Evolutionary conservation across 2,329 filamentous ascomycete species (phyloP).

Genomic region (Plectosphaerella plurivora): DNA sequence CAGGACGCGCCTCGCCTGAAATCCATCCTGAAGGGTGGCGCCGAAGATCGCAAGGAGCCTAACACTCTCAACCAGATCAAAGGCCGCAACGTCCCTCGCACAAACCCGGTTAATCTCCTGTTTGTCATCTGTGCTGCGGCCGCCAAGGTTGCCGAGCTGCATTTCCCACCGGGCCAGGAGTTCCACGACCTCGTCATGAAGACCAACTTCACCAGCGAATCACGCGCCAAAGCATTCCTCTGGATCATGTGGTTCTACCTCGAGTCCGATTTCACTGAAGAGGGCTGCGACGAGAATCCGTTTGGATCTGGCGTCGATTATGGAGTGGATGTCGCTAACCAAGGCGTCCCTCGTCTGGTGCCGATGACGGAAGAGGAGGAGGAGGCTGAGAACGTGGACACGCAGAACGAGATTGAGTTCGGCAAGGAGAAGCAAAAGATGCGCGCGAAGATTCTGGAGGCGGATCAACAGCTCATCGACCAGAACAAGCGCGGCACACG

Average conservation of each 20-base stretch:
- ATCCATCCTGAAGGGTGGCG: constrained; percentile 94
- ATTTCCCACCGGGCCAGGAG: constrained; percentile 80
- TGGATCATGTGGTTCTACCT: constrained; percentile 99
- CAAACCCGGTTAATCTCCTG: constrained; percentile 95
- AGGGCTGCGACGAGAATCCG: constrained; percentile 84
- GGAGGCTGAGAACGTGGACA: constrained; percentile 69
- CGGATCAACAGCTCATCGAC: constrained; percentile 66
- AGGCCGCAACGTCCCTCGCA: constrained; percentile 60
- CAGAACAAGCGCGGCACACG: constrained; percentile 53
- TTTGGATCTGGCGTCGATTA: constrained; percentile 74
- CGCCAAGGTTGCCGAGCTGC: constrained; percentile 84
- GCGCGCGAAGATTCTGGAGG: constrained; percentile 68
- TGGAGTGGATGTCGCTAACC: constrained; percentile 58
- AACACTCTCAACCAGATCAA: constrained; percentile 80
- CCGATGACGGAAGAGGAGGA: constrained; percentile 63
- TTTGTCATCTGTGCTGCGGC: constrained; percentile 91
- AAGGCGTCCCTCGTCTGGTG: constrained; percentile 64
- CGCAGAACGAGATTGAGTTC: constrained; percentile 63
- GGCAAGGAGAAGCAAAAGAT: constrained; percentile 70
- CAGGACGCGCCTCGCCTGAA: constrained; percentile 95
- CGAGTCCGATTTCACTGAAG: constrained; percentile 88
- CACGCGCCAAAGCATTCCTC: constrained; percentile 81
- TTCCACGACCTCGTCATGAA: constrained; percentile 98
- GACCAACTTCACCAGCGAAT: constrained; percentile 73
- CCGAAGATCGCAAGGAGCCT: constrained; percentile 83